Base-by-base conservation (phyloP, 352 stramenopile genomes). In the Pythium volutum region DNA sequence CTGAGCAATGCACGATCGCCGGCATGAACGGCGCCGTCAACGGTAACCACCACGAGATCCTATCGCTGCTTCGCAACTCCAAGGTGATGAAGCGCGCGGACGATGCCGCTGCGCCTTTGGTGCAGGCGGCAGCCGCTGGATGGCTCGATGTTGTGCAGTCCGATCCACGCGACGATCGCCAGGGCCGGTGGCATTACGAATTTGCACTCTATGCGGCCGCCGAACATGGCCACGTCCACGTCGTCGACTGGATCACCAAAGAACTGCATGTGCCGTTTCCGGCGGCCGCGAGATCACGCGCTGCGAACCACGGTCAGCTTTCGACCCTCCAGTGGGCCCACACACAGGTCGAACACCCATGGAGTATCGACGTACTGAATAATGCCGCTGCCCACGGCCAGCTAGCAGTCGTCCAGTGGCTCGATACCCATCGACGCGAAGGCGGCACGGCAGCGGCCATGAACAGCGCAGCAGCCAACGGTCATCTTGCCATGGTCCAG, bases 391-490 rank as follows among this genome's bases (percentile, higher is more conserved):
- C 11, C 2, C 16, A 43, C 3, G 48, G 48, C 3, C 47, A 52
- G 23, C 15, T 64, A 6, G 57, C 12, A 4, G 31, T 64, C 25
- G 47, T 64, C 34, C 14, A 64, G 46, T 64, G 55, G 48, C 42
- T 62, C 4, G 43, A 62, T 18, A 4, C 34, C 6, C 43, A 55
- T 12, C 55, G 55, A 26, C 18, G 1, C 23, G 46, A 55, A 31
- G 33, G 55, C 33, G 53, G 55, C 31, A 48, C 43, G 23, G 29
- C 33, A 11, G 39, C n/a, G 11, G 54, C 54, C 3, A 60, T 60
- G 41, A 52, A 60, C 29, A 16, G 27, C 15, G 54, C 54, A 6
- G 54, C 54, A 12, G 31, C 27, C 3, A 47, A 60, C 23, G 59
- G 49, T 10, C 48, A 66, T 18, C 18, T 59, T 15, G 18, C 54